Evolutionary conservation across 164 flowering plant species (phyloP).

Genomic region (Buxus sempervirens): DNA sequence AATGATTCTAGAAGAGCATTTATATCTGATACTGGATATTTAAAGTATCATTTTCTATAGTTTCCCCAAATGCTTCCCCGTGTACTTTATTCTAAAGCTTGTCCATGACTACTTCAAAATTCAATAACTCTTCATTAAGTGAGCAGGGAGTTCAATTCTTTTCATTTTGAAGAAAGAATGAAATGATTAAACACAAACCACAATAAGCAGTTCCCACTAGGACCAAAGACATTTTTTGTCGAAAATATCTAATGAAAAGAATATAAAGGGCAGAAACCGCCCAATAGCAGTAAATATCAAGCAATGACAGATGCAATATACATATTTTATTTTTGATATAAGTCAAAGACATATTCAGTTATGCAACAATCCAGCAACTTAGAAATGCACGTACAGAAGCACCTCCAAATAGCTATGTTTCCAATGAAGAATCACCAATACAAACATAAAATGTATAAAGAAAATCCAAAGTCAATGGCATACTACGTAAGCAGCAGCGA

Average conservation of each 20-base stretch:
- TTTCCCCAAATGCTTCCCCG: neutral
- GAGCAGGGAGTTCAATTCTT: neutral
- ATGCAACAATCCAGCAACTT: too few relatives aligned
- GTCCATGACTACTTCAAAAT: neutral
- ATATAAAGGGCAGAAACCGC: too few relatives aligned
- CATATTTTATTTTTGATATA: too few relatives aligned
- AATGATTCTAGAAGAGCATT: neutral
- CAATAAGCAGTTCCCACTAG: neutral
- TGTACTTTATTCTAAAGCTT: neutral
- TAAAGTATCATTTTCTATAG: neutral
- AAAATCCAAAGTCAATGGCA: neutral
- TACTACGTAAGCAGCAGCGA: constrained; percentile 10
- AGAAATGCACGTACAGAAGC: neutral
- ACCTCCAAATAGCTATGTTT: constrained; percentile 1
- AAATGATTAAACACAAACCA: neutral
- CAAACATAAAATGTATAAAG: neutral
- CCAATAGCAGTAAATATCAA: too few relatives aligned
- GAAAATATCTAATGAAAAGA: neutral
- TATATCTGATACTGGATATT: neutral
- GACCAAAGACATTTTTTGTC: neutral
- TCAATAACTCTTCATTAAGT: neutral
- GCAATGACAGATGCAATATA: too few relatives aligned
- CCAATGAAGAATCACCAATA: neutral
- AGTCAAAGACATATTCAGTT: too few relatives aligned
- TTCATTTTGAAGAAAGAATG: neutral